These are phyloP conservation scores for Paecilomyces sp. DNA, from an alignment of 2,329 filamentous ascomycete species.

Conservation along the genomic window DNA sequence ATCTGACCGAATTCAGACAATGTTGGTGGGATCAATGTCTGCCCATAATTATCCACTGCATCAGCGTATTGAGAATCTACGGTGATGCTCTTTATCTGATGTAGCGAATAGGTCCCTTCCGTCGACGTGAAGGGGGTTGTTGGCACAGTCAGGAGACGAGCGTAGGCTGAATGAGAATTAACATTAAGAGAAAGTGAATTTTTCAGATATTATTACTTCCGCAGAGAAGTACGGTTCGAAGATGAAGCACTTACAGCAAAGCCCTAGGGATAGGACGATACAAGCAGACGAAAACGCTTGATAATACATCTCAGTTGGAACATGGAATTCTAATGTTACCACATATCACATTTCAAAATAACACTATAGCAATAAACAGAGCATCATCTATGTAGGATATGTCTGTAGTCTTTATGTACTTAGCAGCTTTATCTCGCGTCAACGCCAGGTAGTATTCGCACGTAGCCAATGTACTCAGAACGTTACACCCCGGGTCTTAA, in stretches of 20 bases:
- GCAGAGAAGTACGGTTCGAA: not conserved
- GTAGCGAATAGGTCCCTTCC: not conserved
- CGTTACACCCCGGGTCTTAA: not conserved
- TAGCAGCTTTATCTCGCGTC: not conserved
- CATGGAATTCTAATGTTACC: not conserved
- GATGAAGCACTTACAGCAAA: not conserved
- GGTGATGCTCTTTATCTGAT: conserved; percentile 26
- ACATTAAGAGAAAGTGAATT: not conserved
- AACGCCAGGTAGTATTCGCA: not conserved
- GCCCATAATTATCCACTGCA: conserved; percentile 37
- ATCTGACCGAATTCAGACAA: conserved; percentile 41
- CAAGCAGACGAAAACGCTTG: not conserved
- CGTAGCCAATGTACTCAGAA: not conserved
- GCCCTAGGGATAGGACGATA: not conserved
- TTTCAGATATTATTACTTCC: not conserved
- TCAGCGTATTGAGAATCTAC: conserved; percentile 39
- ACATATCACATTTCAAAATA: not conserved
- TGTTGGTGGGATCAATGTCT: conserved; percentile 47
- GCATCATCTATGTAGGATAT: not conserved
- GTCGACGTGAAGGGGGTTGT: not conserved
- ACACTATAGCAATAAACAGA: not conserved
- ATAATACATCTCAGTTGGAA: not conserved
- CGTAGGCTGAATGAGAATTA: not conserved
- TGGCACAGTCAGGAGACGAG: not conserved
- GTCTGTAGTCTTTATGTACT: not conserved